Conservation (phyloP, 768 basidiomycete genomes). For the Mrakia blollopis region DNA sequence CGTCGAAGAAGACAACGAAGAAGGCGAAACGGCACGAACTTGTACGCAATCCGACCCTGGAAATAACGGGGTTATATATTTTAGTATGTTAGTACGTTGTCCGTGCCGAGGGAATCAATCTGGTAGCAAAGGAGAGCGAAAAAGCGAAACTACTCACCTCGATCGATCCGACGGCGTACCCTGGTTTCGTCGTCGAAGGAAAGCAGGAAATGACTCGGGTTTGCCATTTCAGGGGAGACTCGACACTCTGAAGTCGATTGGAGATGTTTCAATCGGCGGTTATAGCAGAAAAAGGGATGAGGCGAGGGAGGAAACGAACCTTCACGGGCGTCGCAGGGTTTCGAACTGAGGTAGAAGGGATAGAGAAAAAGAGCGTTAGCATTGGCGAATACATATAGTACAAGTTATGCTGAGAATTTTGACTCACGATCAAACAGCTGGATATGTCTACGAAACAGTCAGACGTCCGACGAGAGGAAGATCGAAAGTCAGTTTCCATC, state of each 20-base stretch:
- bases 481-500: neutral
- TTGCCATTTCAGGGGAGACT: slow-evolving; percentile 89
- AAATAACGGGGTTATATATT: no score
- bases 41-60: slow-evolving; percentile 53
- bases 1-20: neutral
- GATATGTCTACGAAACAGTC: slow-evolving; percentile 6
- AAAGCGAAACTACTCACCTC: slow-evolving; percentile 64
- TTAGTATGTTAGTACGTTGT: no score
- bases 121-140: no score
- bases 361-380: no score
- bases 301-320: neutral
- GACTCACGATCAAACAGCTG: slow-evolving; percentile 28
- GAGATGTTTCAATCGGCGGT: neutral
- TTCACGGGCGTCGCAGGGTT: slow-evolving; percentile 14
- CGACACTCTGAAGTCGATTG: slow-evolving; percentile 40
- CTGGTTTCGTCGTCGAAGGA: slow-evolving; percentile 57
- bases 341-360: neutral
- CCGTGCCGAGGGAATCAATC: no score
- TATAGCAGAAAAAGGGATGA: neutral
- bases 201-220: slow-evolving; percentile 81
- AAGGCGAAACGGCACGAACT: slow-evolving; percentile 55
- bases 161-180: slow-evolving; percentile 48
- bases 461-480: neutral
- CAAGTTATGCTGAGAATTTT: no score
- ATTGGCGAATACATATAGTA: neutral